A percentile compares a stretch with the other conserved stretches of the same genome.
Conservation (phyloP, 768 basidiomycete genomes). For the Fistulinella prunicolor region DNA sequence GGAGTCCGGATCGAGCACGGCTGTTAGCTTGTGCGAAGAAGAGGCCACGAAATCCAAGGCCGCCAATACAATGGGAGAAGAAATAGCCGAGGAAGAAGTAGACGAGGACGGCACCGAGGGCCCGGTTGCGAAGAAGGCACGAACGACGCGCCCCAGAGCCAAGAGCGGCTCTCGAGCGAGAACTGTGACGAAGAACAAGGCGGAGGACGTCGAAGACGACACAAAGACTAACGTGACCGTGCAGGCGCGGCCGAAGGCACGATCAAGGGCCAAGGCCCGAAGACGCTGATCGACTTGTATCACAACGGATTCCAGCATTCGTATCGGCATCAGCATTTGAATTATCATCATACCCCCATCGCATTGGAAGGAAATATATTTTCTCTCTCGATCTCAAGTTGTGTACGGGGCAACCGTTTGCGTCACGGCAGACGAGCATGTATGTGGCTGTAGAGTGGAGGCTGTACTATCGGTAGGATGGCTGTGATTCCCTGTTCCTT, state of each 20-base stretch:
- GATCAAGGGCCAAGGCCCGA: conserved; percentile 27
- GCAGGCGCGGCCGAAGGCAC: conserved; percentile 32
- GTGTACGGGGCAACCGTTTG: conserved; percentile 15
- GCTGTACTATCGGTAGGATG: conserved; percentile 19
- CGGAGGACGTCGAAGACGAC: conserved; percentile 9
- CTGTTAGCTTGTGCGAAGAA: conserved; percentile 31
- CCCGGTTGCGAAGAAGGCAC: conserved; percentile 18
- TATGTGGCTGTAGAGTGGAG: conserved; percentile 16
- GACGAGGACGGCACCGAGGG: conserved; percentile 13
- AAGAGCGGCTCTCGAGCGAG: conserved; percentile 22
- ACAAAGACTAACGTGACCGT: conserved; percentile 14
- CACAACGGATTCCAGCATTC: conserved; percentile 13
- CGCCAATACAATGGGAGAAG: conserved; percentile 11
- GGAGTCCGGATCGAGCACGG: conserved; percentile 33
- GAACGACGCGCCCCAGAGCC: conserved; percentile 20
- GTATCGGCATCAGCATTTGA: conserved; percentile 15
- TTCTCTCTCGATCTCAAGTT: conserved; percentile 22
- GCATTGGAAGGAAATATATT: conserved; percentile 18
- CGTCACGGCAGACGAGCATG: conserved; percentile 1
- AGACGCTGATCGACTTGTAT: conserved; percentile 26
- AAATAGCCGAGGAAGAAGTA: conserved; percentile 12
- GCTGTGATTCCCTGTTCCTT: conserved; percentile 7
- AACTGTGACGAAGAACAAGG: conserved; percentile 15
- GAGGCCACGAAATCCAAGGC: conserved; percentile 23
- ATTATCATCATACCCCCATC: conserved; percentile 22